Conservation (phyloP, 2,329 filamentous ascomycete genomes). For the Nemania sp. region DNA sequence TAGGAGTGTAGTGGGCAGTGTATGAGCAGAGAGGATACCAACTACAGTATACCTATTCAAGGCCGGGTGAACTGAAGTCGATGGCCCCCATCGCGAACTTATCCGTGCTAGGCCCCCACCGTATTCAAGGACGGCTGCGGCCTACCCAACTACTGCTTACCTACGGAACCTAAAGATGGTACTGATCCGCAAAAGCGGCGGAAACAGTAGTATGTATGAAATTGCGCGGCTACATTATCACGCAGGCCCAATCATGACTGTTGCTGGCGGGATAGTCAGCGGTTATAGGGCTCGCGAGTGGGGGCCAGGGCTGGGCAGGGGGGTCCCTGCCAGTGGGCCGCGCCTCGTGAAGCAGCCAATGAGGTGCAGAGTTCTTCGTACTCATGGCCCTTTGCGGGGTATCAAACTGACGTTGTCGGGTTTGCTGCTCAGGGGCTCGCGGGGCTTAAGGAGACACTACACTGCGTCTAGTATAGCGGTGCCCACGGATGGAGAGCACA, state of each 20-base stretch:
- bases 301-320: conserved; percentile 20
- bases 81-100: no score
- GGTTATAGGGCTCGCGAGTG: conserved; percentile 24
- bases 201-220: conserved; percentile 12
- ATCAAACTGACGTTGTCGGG: no score
- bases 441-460: background rate
- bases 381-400: conserved; percentile 25
- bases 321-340: conserved; percentile 27
- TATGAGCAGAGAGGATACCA: no score
- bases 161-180: no score
- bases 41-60: no score
- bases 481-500: background rate
- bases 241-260: conserved; percentile 19
- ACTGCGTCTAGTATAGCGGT: background rate
- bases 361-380: conserved; percentile 3
- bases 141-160: no score
- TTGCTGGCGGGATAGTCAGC: conserved; percentile 11
- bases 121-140: no score
- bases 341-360: conserved; percentile 30
- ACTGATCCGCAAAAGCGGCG: no score
- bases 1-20: no score
- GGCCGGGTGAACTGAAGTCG: no score
- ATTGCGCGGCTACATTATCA: conserved; percentile 16
- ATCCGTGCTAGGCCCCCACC: no score
- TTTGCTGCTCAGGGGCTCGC: background rate